A percentile compares a stretch with the other conserved stretches of the same genome.
Conservation (phyloP, 768 basidiomycete species). For the Sporobolomyces pararoseus region DNA sequence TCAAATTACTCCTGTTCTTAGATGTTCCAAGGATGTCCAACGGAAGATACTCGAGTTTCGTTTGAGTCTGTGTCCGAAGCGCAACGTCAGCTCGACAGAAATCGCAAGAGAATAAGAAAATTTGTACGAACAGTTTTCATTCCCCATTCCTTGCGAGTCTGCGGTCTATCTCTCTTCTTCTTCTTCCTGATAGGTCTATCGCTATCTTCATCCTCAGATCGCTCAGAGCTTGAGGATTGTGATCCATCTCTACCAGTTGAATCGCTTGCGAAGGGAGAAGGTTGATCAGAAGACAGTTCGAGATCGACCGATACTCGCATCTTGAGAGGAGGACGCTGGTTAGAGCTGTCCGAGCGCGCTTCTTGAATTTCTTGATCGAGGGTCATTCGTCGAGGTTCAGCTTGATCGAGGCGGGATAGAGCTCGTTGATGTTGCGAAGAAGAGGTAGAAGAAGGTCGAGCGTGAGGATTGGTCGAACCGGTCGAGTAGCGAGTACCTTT, state of each 20-base stretch:
- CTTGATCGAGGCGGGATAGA: neutral
- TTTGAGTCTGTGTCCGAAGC: neutral
- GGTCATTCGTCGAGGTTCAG: neutral
- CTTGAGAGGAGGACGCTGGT: too few relatives aligned
- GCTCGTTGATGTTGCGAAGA: conserved; percentile 4
- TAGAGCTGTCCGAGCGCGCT: too few relatives aligned
- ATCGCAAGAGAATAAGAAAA: neutral
- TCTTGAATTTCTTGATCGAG: neutral
- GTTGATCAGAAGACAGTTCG: too few relatives aligned
- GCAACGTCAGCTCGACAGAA: neutral
- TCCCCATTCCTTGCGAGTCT: neutral
- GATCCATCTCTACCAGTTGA: neutral
- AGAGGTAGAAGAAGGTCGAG: conserved; percentile 4
- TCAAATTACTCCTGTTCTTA: neutral
- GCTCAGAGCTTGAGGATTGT: neutral
- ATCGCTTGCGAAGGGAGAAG: too few relatives aligned
- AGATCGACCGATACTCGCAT: too few relatives aligned
- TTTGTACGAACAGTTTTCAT: neutral
- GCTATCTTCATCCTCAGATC: neutral
- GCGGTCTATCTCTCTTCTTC: neutral
- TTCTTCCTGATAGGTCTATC: neutral
- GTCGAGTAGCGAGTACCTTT: neutral
- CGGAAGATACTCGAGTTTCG: neutral
- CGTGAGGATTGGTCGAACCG: neutral
- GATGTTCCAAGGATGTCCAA: neutral